Base-by-base conservation (phyloP, 257 asterid species). In the Coffea canephora region DNA sequence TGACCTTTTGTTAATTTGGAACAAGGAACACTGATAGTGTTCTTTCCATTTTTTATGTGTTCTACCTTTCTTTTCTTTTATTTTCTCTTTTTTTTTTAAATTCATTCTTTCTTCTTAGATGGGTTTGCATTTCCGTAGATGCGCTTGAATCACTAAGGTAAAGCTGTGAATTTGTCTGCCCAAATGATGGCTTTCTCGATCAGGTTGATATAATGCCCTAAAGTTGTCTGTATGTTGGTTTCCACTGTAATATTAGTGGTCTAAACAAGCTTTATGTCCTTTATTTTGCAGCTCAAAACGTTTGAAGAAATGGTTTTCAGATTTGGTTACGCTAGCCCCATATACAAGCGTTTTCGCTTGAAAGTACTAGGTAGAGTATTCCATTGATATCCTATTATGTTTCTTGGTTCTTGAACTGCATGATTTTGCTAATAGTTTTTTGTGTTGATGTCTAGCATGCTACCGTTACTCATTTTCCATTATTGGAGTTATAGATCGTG, bases 161-260 rank as follows among this genome's bases (percentile, higher is more conserved):
- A 85, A 87, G 91, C 88, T 92, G 97, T 74, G 97, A 90, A 72
- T 81, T 86, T 68, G 92, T 91, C 75, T 85, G 96, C 87, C 99
- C 99, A 27, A 95, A 95, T 87, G 99, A 95, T 83, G 97, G 98
- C 84, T 95, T 95, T 87, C 83, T 92, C 82, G 99, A 95, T 76
- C 99, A 95, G 98, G 99, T 95, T 84, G 16, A 85, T 84, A 57
- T 79, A 73, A 55, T 79, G 45, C 72, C 18, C 43, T 23, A 21
- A 48, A 18, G 74, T 76, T 70, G 13, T 81, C 23, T 73, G 25
- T 65, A 62, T 67, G 69, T 80, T 55, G 46, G 77, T 64, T 69
- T 82, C 77, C 66, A 77, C 43, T 69, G 39, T 68, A 46, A 15
- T 68, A 68, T 43, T 62, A 27, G 23, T 84, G 55, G n/a, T 78